phyloP scores from a whole-genome alignment of 345 rosid species.

The Citrus cavaleriei region DNA sequence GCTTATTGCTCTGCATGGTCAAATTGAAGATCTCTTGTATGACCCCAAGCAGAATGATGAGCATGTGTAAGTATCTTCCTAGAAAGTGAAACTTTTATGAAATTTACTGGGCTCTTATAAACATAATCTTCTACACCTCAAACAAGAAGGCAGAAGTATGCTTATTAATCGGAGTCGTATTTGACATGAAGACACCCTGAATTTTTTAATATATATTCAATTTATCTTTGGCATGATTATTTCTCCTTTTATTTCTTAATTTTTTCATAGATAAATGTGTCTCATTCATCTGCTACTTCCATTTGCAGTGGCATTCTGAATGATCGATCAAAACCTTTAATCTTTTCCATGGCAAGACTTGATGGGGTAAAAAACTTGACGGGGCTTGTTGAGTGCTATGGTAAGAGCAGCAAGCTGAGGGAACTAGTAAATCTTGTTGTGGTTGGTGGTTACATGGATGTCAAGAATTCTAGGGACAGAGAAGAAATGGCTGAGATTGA shows the following conservation, averaged over 20 bases:
- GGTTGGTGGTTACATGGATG: constrained; percentile 42
- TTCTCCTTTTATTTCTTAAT: not conserved
- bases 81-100: not conserved
- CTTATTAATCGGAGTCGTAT: not conserved
- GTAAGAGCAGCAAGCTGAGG: constrained; percentile 39
- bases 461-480: constrained; percentile 41
- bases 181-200: not conserved
- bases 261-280: not conserved
- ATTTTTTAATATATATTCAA: not conserved
- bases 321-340: constrained; percentile 46
- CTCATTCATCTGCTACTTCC: constrained; percentile 6
- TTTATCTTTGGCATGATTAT: not conserved
- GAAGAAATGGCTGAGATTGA: constrained; percentile 55
- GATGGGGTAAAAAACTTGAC: constrained; percentile 57
- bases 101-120: not conserved
- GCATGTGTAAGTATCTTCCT: constrained; percentile 48
- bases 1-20: constrained; percentile 46
- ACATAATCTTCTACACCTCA: not conserved
- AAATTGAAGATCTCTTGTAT: constrained; percentile 48
- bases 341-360: constrained; percentile 71
- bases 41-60: constrained; percentile 42
- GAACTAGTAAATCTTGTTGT: constrained; percentile 47
- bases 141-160: not conserved
- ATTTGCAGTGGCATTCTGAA: constrained; percentile 38
- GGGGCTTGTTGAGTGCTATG: constrained; percentile 55